These are phyloP conservation scores for Tetrahymena malaccensis DNA, from an alignment of 73 alveolate genomes.

Conservation along the genomic window DNA sequence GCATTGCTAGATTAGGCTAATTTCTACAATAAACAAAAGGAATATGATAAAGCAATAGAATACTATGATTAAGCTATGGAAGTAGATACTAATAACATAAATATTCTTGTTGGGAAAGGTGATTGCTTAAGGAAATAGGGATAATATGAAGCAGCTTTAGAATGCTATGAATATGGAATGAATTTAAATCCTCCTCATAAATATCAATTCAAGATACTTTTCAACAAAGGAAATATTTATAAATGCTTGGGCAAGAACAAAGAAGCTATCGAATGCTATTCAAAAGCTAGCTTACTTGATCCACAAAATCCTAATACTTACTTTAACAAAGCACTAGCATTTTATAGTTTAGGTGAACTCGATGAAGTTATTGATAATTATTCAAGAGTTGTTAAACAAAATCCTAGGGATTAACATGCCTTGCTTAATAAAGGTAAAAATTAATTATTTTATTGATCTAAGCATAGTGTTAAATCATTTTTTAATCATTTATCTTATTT, in stretches of 20 bases:
- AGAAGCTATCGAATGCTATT: background rate
- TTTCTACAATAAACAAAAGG: background rate
- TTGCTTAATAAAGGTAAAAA: background rate
- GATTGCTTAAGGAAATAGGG: background rate
- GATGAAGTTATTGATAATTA: background rate
- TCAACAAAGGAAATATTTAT: background rate
- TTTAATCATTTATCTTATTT: too few relatives aligned
- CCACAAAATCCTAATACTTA: background rate
- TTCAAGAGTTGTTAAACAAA: background rate
- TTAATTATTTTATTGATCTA: too few relatives aligned
- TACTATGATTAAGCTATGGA: background rate
- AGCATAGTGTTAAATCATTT: too few relatives aligned
- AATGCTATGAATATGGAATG: background rate
- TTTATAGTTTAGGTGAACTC: background rate
- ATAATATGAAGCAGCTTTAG: background rate
- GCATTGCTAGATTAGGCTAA: background rate
- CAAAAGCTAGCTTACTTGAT: background rate
- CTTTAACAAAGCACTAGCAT: background rate
- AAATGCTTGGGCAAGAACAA: background rate
- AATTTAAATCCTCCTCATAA: background rate
- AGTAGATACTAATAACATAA: background rate
- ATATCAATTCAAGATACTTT: background rate
- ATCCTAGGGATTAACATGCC: background rate
- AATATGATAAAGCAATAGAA: background rate
- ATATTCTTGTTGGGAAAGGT: background rate